Base-by-base conservation (phyloP, 352 stramenopile species). In the Discostella stelligera region DNA sequence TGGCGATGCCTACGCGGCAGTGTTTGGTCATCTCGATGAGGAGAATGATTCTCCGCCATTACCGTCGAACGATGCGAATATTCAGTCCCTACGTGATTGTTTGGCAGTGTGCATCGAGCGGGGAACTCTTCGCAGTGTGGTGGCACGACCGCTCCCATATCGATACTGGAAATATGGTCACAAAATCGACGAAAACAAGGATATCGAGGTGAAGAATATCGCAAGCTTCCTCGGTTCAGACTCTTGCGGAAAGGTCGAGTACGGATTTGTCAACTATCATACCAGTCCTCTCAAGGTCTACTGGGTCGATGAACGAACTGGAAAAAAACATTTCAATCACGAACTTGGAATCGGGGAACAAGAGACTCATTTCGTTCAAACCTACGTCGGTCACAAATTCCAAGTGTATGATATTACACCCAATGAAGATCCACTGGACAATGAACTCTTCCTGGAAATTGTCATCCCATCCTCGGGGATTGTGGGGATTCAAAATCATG, bases 311-410 rank as follows among this genome's bases (percentile, higher is more conserved):
- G 25, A 30, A n/a, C 25, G 77, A 25, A 70, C 55, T 27, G 60
- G 66, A 21, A 7, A 71, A 64, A 59, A 66, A 48, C 11, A 63
- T 18, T 66, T 61, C 55, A 79, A 82, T 53, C 41, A 69, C 30
- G 3, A 56, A 44, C 37, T 90, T 9, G 25, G 71, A 58, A 72
- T 79, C 48, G 82, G 82, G 10, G 87, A 92, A 72, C 54, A 58
- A 13, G 66, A 88, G n/a, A 92, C 82, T 16, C 68, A 69, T n/a
- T 92, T 85, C 66, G 77, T 89, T 14, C 46, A 44, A 44, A 82
- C 70, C 11, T 92, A 79, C 61, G 48, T 92, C 7, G 86, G 84
- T 21, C 86, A 92, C 55, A 52, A 71, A 20, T 90, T 90, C 80
- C 37, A 82, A 55, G 55, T 86, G 13, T 66, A 82, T 37, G 52